Percentiles rank a stretch among this genome's conserved stretches.
Conservation (phyloP, 2,329 filamentous ascomycete species). For the Kalmusia sp. region DNA sequence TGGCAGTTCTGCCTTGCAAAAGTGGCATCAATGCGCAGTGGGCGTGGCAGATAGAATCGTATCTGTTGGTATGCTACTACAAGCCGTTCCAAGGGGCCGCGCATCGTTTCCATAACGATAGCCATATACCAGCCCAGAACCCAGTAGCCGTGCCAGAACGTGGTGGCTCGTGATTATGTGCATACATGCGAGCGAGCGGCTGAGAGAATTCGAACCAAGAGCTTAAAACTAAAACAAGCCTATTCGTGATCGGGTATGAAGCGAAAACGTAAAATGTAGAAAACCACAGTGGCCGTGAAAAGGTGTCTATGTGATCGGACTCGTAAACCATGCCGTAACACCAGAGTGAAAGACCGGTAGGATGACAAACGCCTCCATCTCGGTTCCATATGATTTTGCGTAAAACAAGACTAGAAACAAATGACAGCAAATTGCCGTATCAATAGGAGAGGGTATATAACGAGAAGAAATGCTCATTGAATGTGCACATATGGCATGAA, state of each 20-base stretch:
- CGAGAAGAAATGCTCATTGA: conserved; percentile 18
- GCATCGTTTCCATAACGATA: background rate
- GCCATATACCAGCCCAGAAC: background rate
- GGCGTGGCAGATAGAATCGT: background rate
- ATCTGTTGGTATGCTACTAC: background rate
- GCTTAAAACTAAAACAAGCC: background rate
- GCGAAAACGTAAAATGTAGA: background rate
- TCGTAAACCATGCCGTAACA: background rate
- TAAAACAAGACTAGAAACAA: background rate
- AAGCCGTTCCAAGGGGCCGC: background rate
- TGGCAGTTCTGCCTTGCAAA: background rate
- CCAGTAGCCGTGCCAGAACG: background rate
- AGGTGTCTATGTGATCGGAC: background rate
- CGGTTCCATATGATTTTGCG: background rate
- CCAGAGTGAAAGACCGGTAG: background rate
- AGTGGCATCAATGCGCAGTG: background rate
- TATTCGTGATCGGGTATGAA: conserved; percentile 3
- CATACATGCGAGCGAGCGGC: background rate
- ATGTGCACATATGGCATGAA: conserved; percentile 43
- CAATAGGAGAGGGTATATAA: conserved; percentile 3
- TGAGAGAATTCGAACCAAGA: background rate
- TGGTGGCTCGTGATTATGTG: background rate
- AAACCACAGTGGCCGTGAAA: background rate
- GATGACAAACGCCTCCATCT: background rate
- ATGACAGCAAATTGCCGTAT: conserved; percentile 2